A percentile compares a stretch with the other conserved stretches of the same genome.
Evolutionary conservation across 108 stramenopile species (phyloP).

Genomic region (Schizochytrium sp.): DNA sequence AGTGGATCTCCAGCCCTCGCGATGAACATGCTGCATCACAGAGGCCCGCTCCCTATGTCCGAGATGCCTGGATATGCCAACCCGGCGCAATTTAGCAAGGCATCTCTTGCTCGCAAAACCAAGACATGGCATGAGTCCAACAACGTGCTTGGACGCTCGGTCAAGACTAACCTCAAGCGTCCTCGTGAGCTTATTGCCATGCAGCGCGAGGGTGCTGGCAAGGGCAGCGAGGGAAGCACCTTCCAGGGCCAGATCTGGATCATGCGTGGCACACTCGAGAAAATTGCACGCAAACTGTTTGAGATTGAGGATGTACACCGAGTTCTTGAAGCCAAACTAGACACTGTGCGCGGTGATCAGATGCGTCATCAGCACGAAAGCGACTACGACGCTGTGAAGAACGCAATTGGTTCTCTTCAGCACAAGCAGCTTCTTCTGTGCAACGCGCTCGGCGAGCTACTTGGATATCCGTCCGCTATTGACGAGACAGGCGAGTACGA

Average conservation of each 20-base stretch:
- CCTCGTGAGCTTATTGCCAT: conserved; percentile 54
- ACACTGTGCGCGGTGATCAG: conserved; percentile 36
- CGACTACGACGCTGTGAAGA: conserved; percentile 37
- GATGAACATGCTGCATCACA: conserved; percentile 19
- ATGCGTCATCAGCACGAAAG: conserved; percentile 5
- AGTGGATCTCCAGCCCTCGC: not conserved
- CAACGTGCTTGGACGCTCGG: conserved; percentile 40
- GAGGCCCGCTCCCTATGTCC: conserved; percentile 7
- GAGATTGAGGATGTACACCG: conserved; percentile 52
- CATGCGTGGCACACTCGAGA: conserved; percentile 9
- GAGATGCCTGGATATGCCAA: conserved; percentile 44
- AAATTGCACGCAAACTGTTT: conserved; percentile 20
- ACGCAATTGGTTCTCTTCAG: conserved; percentile 20
- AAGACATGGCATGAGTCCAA: conserved; percentile 48
- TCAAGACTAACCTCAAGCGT: conserved; percentile 57
- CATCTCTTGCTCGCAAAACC: conserved; percentile 17
- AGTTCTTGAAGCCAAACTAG: conserved; percentile 34
- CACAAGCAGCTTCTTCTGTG: conserved; percentile 51
- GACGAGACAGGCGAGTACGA: conserved; percentile 55
- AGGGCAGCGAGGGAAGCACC: not conserved
- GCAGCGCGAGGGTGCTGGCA: conserved; percentile 28
- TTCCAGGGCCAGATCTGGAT: conserved; percentile 53
- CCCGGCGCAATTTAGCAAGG: conserved; percentile 31
- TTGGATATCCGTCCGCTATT: conserved; percentile 23
- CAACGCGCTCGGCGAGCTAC: conserved; percentile 51